These are phyloP conservation scores for Lactarius tabidus DNA, from an alignment of 768 basidiomycete genomes.

Conservation along the genomic window DNA sequence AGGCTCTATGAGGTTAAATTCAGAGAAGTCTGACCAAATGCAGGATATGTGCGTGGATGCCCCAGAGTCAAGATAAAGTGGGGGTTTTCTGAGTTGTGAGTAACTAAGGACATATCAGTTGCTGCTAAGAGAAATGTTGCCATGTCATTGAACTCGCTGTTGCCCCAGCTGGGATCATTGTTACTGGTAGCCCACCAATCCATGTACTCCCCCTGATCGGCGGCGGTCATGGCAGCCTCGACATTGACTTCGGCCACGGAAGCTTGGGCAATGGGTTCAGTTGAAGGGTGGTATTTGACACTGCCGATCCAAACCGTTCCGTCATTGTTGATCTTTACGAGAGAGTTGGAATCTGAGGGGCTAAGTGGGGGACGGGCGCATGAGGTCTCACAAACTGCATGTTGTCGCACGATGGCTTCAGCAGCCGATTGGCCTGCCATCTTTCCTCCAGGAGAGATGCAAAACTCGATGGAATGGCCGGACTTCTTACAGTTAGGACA, in stretches of 20 bases:
- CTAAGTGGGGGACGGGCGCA: neutral
- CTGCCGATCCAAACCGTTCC: neutral
- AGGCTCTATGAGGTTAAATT: constrained; percentile 27
- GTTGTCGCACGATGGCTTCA: too few relatives aligned
- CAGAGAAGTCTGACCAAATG: constrained; percentile 29
- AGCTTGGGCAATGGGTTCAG: too few relatives aligned
- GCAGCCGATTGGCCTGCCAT: neutral
- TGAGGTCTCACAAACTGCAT: neutral
- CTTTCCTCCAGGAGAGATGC: neutral
- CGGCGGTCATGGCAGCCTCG: too few relatives aligned
- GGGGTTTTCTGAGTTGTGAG: too few relatives aligned
- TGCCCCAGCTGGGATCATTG: too few relatives aligned
- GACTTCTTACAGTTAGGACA: neutral
- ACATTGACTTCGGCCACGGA: too few relatives aligned
- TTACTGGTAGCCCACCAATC: neutral
- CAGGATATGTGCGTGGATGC: constrained; percentile 30
- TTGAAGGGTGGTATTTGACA: neutral
- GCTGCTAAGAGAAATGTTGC: too few relatives aligned
- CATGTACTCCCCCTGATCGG: neutral
- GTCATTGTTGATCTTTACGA: neutral
- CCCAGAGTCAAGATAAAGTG: constrained; percentile 33
- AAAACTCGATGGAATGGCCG: constrained; percentile 2
- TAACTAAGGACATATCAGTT: too few relatives aligned
- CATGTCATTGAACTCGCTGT: too few relatives aligned
- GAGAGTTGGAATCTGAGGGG: neutral